Conservation (phyloP, 1,284 basidiomycete genomes). For the Melanopsichium pennsylvanicum region DNA sequence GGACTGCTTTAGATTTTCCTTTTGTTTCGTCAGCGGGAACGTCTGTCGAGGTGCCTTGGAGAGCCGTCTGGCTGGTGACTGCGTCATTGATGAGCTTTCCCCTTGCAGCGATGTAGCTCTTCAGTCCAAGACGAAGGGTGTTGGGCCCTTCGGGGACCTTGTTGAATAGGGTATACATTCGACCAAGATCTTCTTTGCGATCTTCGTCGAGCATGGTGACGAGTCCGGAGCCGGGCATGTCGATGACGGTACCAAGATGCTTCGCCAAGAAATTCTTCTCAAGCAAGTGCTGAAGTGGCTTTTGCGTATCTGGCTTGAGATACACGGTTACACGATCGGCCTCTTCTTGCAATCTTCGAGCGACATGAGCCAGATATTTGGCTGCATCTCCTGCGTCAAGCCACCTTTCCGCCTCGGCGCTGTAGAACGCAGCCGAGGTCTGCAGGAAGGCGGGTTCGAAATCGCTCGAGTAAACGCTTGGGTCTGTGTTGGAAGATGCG, state of each 20-base stretch:
- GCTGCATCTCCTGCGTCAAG: constrained; percentile 80
- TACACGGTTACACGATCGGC: constrained; percentile 88
- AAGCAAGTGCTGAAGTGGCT: constrained; percentile 77
- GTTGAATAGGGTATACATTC: constrained; percentile 81
- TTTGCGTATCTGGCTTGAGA: constrained; percentile 78
- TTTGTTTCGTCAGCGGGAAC: constrained; percentile 20
- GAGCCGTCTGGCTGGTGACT: constrained; percentile 49
- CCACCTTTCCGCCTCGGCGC: constrained; percentile 76
- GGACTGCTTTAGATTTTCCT: constrained; percentile 18
- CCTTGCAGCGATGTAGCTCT: constrained; percentile 77
- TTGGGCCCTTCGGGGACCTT: constrained; percentile 74
- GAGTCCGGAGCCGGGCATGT: constrained; percentile 84
- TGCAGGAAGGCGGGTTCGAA: constrained; percentile 84
- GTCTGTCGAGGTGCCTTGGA: constrained; percentile 13
- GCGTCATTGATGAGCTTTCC: constrained; percentile 82
- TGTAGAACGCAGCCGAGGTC: constrained; percentile 83
- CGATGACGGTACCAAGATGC: constrained; percentile 79
- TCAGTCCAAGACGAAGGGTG: constrained; percentile 76
- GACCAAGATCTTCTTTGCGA: constrained; percentile 78
- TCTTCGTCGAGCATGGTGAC: constrained; percentile 86
- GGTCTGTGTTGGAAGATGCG: constrained; percentile 19
- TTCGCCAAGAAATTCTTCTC: constrained; percentile 79
- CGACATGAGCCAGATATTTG: constrained; percentile 84
- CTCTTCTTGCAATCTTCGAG: constrained; percentile 83
- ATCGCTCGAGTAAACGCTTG: constrained; percentile 81